Percentiles rank a stretch among this genome's conserved stretches.
Conservation (phyloP, 31 red algal species). For the Porphyra umbilicalis region DNA sequence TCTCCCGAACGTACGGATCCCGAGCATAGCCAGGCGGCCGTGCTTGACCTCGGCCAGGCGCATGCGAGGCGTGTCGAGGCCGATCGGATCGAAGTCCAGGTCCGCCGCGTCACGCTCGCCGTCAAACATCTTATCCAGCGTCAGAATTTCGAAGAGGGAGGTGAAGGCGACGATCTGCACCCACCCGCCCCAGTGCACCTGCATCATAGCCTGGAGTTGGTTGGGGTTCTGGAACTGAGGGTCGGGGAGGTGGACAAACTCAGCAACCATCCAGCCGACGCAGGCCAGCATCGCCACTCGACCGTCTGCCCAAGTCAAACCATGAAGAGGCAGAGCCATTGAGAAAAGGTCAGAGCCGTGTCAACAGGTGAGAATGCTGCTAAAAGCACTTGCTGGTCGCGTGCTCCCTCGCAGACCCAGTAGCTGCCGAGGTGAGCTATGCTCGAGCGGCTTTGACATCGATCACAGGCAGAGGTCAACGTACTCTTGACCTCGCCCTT, state of each 20-base stretch:
- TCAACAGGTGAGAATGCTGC: no score
- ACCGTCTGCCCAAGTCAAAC: no score
- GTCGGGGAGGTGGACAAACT: slow-evolving; percentile 68
- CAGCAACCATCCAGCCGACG: slow-evolving; percentile 33
- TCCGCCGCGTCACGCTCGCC: slow-evolving; percentile 64
- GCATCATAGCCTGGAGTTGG: slow-evolving; percentile 53
- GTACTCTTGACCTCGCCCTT: background rate
- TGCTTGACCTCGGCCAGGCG: slow-evolving; percentile 73
- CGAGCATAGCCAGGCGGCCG: slow-evolving; percentile 89
- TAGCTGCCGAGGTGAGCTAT: no score
- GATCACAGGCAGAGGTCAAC: no score
- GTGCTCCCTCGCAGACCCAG: no score
- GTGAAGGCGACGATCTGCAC: slow-evolving; percentile 80
- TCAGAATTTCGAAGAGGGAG: slow-evolving; percentile 54
- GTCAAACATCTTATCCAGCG: slow-evolving; percentile 44
- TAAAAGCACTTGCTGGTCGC: no score
- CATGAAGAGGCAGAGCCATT: no score
- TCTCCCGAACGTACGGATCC: slow-evolving; percentile 16
- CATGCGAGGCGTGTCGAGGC: slow-evolving; percentile 13
- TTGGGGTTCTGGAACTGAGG: slow-evolving; percentile 46
- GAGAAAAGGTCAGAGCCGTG: no score
- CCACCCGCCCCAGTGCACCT: slow-evolving; percentile 49
- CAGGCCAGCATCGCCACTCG: background rate
- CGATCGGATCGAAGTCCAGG: slow-evolving; percentile 78
- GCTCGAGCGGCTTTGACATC: no score